A percentile compares a stretch with the other conserved stretches of the same genome.
Conservation (phyloP, 352 stramenopile species). For the Albugo candida region DNA sequence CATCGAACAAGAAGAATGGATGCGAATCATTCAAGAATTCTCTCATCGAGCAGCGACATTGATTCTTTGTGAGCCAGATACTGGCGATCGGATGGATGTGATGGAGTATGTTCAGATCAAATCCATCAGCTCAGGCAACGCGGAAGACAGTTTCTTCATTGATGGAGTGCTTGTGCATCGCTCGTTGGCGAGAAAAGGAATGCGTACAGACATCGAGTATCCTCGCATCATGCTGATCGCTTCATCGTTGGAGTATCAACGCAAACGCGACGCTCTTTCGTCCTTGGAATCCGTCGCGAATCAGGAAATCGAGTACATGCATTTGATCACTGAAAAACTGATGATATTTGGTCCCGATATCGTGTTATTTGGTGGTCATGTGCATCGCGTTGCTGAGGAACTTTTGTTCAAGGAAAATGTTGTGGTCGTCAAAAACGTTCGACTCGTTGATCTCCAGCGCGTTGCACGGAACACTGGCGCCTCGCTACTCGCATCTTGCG, state of each 20-base stretch:
- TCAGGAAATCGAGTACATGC: conserved; percentile 81
- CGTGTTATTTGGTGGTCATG: conserved; percentile 67
- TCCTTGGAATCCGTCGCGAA: conserved; percentile 63
- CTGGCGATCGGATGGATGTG: conserved; percentile 59
- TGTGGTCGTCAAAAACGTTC: conserved; percentile 74
- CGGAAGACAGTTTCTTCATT: conserved; percentile 76
- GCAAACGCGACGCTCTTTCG: conserved; percentile 63
- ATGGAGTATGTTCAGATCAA: conserved; percentile 76
- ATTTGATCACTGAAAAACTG: conserved; percentile 78
- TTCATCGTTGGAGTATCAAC: conserved; percentile 66
- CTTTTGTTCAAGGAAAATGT: conserved; percentile 54
- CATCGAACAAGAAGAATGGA: conserved; percentile 58
- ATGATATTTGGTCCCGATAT: conserved; percentile 69
- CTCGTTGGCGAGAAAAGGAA: conserved; percentile 58
- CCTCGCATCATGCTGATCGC: conserved; percentile 70
- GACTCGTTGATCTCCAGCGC: conserved; percentile 50
- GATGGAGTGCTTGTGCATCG: conserved; percentile 79
- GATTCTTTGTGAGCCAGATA: conserved; percentile 43
- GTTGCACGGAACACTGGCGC: conserved; percentile 58
- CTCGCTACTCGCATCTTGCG: conserved; percentile 62
- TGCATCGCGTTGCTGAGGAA: conserved; percentile 70
- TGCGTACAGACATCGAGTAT: conserved; percentile 61
- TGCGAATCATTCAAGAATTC: conserved; percentile 66
- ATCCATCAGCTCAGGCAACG: conserved; percentile 45
- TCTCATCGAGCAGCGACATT: conserved; percentile 33